A percentile compares a stretch with the other conserved stretches of the same genome.
Conservation (phyloP, 176 grass and related monocot species). For the Triticum aestivum region DNA sequence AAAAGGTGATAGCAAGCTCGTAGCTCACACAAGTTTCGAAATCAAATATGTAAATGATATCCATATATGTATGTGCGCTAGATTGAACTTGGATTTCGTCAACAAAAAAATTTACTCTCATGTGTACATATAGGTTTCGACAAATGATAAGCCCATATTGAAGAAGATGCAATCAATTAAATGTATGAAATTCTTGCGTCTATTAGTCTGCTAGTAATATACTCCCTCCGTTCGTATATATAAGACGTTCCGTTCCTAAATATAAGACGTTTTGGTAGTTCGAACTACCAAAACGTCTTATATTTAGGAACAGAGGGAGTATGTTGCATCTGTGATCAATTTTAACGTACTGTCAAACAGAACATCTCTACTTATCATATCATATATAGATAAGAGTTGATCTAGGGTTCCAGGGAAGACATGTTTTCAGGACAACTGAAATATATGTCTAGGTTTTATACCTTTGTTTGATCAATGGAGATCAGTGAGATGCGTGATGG, state of each 20-base stretch:
- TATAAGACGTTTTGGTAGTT: no score
- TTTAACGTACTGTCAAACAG: neutral
- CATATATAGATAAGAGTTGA: neutral
- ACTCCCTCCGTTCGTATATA: no score
- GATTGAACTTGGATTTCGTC: neutral
- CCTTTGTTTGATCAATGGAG: constrained; percentile 22
- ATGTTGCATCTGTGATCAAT: neutral
- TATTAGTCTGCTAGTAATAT: no score
- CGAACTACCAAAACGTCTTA: no score
- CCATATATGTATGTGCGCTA: neutral
- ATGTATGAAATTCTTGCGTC: no score
- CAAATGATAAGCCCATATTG: neutral
- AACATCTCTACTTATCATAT: neutral
- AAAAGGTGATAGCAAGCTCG: neutral
- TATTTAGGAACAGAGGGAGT: no score
- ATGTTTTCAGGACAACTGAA: neutral
- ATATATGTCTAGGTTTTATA: constrained; percentile 18
- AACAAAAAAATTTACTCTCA: neutral
- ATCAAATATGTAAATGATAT: neutral
- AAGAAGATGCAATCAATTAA: no score
- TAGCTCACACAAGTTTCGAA: neutral
- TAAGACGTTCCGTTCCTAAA: no score
- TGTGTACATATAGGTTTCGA: neutral
- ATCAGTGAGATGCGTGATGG: constrained; percentile 24
- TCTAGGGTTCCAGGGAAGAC: neutral